Conservation (phyloP, 768 basidiomycete species). For the Dioszegia hungarica region DNA sequence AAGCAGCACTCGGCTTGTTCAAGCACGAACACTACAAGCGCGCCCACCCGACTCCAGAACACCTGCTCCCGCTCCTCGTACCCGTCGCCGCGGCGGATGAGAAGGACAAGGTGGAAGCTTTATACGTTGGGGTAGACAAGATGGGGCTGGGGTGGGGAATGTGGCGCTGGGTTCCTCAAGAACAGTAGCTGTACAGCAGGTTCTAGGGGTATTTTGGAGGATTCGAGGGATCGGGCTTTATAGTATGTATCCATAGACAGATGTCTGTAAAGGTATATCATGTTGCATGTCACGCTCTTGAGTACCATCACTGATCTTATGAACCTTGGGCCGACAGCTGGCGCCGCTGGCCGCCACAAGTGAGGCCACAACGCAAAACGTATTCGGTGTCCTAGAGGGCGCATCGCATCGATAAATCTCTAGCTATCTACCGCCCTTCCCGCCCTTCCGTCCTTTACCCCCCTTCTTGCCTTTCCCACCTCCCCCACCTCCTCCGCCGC, state of each 20-base stretch:
- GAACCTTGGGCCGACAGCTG: too few relatives aligned
- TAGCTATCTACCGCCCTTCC: background rate
- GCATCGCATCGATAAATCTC: too few relatives aligned
- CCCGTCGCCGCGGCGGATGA: slow-evolving; percentile 68
- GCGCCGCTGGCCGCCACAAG: too few relatives aligned
- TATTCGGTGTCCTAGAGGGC: too few relatives aligned
- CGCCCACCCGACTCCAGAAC: slow-evolving; percentile 72
- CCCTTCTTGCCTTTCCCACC: background rate
- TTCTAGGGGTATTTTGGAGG: too few relatives aligned
- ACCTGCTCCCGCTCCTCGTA: slow-evolving; percentile 73
- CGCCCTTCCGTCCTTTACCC: background rate
- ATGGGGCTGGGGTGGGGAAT: slow-evolving; percentile 41
- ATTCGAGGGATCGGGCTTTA: too few relatives aligned
- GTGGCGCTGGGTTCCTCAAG: slow-evolving; percentile 28
- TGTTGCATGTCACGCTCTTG: too few relatives aligned
- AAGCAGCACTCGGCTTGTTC: slow-evolving; percentile 49
- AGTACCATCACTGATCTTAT: too few relatives aligned
- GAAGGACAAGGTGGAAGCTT: slow-evolving; percentile 45
- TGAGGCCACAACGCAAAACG: too few relatives aligned
- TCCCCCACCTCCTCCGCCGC: background rate
- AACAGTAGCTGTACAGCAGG: background rate
- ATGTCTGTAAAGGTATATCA: too few relatives aligned
- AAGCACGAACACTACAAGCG: slow-evolving; percentile 61
- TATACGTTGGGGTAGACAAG: slow-evolving; percentile 25
- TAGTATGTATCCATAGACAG: background rate